Conservation (phyloP, 257 asterid species). For the Nicotiana attenuata region DNA sequence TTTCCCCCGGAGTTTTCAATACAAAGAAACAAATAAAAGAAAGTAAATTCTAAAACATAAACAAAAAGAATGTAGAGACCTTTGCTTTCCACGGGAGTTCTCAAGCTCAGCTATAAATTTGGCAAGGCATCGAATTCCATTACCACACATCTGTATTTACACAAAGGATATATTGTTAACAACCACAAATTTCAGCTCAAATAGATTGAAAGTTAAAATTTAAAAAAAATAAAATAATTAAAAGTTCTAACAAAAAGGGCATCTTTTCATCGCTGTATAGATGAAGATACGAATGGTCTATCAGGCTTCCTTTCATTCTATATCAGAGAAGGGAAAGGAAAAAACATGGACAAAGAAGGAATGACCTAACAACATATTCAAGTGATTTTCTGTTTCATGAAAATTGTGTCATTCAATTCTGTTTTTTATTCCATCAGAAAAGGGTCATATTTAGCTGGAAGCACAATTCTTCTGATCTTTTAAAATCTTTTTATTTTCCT, state of each 20-base stretch:
- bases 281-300: not conserved
- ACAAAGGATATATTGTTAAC: not conserved
- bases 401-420: not conserved
- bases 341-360: not conserved
- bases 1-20: not conserved
- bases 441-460: not conserved
- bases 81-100: constrained; percentile 61
- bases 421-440: not conserved
- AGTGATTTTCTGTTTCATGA: not conserved
- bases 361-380: not conserved
- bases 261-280: not conserved
- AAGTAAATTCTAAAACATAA: not conserved
- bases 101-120: constrained; percentile 75
- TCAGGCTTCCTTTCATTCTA: not conserved
- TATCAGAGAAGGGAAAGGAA: not conserved
- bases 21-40: not conserved
- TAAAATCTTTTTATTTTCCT: not conserved
- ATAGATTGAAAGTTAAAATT: not conserved
- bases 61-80: constrained; percentile 28
- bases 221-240: not conserved
- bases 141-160: constrained; percentile 79
- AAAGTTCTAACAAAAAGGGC: not conserved
- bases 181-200: not conserved
- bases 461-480: not conserved
- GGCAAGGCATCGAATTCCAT: constrained; percentile 95